phyloP scores from a whole-genome alignment of 1,284 basidiomycete species.

The Marasmius fiardii region DNA sequence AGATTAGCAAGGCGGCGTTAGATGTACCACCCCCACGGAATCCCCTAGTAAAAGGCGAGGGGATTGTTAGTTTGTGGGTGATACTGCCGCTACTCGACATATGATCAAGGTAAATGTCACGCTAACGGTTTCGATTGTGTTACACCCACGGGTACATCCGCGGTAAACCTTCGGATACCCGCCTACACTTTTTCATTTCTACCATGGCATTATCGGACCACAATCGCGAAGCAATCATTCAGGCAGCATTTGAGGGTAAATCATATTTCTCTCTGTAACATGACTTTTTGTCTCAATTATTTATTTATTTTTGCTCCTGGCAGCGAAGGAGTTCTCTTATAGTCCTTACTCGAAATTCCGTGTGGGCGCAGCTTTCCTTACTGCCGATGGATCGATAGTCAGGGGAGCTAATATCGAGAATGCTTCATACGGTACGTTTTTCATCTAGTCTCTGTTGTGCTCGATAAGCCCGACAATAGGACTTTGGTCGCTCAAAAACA shows the following conservation, averaged over 20 bases:
- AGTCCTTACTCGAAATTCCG: slow-evolving; percentile 66
- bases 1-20: slow-evolving; percentile 32
- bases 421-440: slow-evolving; percentile 61
- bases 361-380: slow-evolving; percentile 65
- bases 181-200: neutral
- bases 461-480: neutral
- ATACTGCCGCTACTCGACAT: neutral
- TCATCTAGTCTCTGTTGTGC: neutral
- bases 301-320: neutral
- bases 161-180: too few species aligned
- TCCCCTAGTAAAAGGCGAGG: slow-evolving; percentile 41
- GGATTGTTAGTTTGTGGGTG: slow-evolving; percentile 25
- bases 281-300: neutral
- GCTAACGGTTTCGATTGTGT: slow-evolving; percentile 5
- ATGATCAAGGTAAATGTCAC: neutral
- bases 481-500: neutral
- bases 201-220: slow-evolving; percentile 26
- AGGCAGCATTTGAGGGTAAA: slow-evolving; percentile 40
- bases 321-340: slow-evolving; percentile 53
- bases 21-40: slow-evolving; percentile 33
- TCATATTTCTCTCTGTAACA: neutral
- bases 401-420: slow-evolving; percentile 74
- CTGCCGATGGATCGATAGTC: slow-evolving; percentile 51
- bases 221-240: slow-evolving; percentile 33
- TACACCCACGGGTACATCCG: neutral